Percentiles rank a stretch among this genome's conserved stretches.
phyloP scores from a whole-genome alignment of 2,329 filamentous ascomycete species.

The Calonectria crousiana region DNA sequence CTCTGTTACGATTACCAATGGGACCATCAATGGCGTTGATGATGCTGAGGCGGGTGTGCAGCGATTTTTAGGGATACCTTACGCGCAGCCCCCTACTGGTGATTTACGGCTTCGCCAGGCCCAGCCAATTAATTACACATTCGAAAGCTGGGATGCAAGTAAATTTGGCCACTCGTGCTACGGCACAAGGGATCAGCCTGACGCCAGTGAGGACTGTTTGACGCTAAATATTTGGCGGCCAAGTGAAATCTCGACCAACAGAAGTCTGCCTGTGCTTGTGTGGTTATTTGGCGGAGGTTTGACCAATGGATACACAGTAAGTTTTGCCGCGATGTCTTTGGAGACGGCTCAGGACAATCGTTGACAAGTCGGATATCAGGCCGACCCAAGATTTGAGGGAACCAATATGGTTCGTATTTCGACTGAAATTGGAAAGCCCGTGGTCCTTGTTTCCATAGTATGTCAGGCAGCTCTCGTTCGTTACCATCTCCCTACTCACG shows the following conservation, averaged over 20 bases:
- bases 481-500: neutral
- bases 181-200: neutral
- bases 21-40: neutral
- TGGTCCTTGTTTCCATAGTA: neutral
- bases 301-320: neutral
- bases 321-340: neutral
- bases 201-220: neutral
- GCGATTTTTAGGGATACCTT: neutral
- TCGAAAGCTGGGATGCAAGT: neutral
- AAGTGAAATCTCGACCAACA: neutral
- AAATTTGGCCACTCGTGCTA: neutral
- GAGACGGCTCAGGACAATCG: neutral
- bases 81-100: neutral
- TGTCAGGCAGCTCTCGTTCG: neutral
- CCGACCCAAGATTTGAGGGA: neutral
- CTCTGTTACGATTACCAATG: neutral
- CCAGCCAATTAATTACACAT: neutral
- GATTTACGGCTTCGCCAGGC: neutral
- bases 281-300: neutral
- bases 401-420: slow-evolving; percentile 4
- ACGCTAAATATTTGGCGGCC: neutral
- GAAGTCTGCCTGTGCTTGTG: neutral
- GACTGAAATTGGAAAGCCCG: neutral
- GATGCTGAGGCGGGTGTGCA: neutral
- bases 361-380: neutral